phyloP scores from a whole-genome alignment of 371 early-diverging fungal genomes.

The Circinella umbellata region DNA sequence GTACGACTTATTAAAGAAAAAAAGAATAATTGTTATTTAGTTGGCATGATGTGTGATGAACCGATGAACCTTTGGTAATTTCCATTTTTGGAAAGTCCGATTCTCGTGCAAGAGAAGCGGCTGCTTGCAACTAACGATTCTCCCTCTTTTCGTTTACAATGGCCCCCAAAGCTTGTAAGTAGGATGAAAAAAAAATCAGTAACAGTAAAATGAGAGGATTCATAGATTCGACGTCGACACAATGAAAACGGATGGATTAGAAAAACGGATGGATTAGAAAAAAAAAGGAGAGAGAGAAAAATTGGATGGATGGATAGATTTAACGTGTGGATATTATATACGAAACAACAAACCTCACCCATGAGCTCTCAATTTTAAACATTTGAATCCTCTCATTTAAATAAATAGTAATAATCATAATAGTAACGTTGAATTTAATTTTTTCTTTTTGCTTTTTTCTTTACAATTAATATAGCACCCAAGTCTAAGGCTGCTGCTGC shows the following conservation, averaged over 20 bases:
- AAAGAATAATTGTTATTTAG: too few relatives aligned
- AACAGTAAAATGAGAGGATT: not conserved
- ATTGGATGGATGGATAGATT: not conserved
- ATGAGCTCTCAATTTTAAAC: too few relatives aligned
- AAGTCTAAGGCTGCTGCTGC: slow-evolving; percentile 73
- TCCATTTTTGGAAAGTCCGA: not conserved
- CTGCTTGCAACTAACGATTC: not conserved
- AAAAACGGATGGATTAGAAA: not conserved
- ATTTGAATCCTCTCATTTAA: too few relatives aligned
- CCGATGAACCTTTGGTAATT: not conserved
- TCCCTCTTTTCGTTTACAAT: slow-evolving; percentile 4
- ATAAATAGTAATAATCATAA: too few relatives aligned
- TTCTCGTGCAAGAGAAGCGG: not conserved
- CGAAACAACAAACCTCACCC: too few relatives aligned
- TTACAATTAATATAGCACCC: slow-evolving; percentile 32
- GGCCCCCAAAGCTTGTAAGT: slow-evolving; percentile 6
- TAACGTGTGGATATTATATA: too few relatives aligned
- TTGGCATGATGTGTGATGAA: too few relatives aligned
- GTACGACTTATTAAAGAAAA: too few relatives aligned
- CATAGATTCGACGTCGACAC: not conserved
- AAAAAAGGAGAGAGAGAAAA: too few relatives aligned
- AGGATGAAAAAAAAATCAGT: not conserved
- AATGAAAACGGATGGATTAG: not conserved
- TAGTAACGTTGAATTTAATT: too few relatives aligned
- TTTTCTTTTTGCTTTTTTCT: not conserved